These are phyloP conservation scores for Zasmidium cellare DNA, from an alignment of 2,329 filamentous ascomycete genomes.

Conservation along the genomic window DNA sequence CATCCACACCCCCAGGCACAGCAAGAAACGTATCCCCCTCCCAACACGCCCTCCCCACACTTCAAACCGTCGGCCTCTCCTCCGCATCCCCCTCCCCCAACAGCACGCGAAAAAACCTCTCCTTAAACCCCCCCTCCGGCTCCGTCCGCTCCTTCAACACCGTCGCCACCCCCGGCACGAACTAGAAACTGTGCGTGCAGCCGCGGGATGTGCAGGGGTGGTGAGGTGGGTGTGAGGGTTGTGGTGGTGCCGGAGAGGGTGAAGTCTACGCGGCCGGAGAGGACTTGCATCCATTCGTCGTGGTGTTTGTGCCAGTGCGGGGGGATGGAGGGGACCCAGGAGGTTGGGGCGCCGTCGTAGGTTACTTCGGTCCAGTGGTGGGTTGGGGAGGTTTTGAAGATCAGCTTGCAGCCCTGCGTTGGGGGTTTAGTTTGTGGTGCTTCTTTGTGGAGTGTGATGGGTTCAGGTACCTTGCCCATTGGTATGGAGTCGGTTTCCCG, in stretches of 20 bases:
- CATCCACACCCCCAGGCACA: constrained; percentile 17
- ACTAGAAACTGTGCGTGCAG: constrained; percentile 17
- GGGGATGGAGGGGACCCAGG: constrained; percentile 10
- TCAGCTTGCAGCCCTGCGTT: constrained; percentile 12
- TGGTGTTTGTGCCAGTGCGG: constrained; percentile 22
- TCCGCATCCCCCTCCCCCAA: constrained; percentile 5
- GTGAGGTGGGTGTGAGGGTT: constrained; percentile 5
- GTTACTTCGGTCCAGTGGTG: constrained; percentile 13
- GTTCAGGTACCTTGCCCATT: not conserved
- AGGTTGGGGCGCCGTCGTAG: constrained; percentile 11
- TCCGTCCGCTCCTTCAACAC: constrained; percentile 15
- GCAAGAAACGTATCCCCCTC: constrained; percentile 19
- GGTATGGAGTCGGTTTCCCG: not conserved
- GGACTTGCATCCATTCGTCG: constrained; percentile 16
- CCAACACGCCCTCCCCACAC: constrained; percentile 12
- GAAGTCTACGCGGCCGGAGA: constrained; percentile 14
- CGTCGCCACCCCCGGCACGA: constrained; percentile 9
- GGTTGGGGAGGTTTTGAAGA: constrained; percentile 10
- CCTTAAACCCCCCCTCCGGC: constrained; percentile 18
- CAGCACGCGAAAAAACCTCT: constrained; percentile 16
- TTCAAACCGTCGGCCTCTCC: constrained; percentile 8
- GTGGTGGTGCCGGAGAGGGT: constrained; percentile 9
- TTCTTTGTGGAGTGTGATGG: not conserved
- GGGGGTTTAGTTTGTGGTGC: not conserved
- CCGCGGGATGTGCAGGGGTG: constrained; percentile 11